phyloP scores from a whole-genome alignment of 495 filamentous ascomycete genomes.

The Lasiosphaeria ovina region DNA sequence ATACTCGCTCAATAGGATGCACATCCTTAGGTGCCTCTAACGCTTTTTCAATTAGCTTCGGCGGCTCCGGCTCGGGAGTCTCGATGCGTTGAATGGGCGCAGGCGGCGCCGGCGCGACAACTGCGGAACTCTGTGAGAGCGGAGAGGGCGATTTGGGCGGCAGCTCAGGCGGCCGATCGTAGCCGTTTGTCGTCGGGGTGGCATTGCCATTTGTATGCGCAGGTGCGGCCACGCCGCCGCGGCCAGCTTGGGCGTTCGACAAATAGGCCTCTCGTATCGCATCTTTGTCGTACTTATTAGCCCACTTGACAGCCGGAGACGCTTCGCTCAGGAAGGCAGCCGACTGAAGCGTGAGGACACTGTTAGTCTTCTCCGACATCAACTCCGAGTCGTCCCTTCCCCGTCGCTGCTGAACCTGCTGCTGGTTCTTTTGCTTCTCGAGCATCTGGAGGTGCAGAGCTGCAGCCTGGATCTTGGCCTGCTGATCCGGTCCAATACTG shows the following conservation, averaged over 20 bases:
- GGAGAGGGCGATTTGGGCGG: constrained; percentile 34
- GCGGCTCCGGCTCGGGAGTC: constrained; percentile 19
- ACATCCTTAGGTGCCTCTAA: constrained; percentile 32
- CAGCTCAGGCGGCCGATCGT: constrained; percentile 32
- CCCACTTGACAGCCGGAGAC: constrained; percentile 94
- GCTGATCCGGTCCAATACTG: constrained; percentile 87
- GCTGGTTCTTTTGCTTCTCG: constrained; percentile 58
- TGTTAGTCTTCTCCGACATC: constrained; percentile 76
- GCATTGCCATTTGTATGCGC: constrained; percentile 33
- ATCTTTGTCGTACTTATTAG: constrained; percentile 83
- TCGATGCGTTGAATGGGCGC: constrained; percentile 12
- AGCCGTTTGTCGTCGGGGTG: constrained; percentile 24
- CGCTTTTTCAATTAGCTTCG: constrained; percentile 30
- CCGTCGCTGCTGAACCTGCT: constrained; percentile 40
- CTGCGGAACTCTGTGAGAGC: constrained; percentile 12
- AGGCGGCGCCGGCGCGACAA: constrained; percentile 14
- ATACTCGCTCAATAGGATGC: constrained; percentile 38
- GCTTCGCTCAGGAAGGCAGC: constrained; percentile 76
- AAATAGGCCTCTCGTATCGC: constrained; percentile 79
- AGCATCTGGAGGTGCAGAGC: constrained; percentile 70
- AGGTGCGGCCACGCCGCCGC: constrained; percentile 42
- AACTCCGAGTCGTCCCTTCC: constrained; percentile 54
- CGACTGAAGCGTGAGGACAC: constrained; percentile 85
- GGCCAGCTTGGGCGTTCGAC: constrained; percentile 65
- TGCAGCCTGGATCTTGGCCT: constrained; percentile 86